phyloP scores from a whole-genome alignment of 2,329 filamentous ascomycete genomes.

The Ustulina deusta region DNA sequence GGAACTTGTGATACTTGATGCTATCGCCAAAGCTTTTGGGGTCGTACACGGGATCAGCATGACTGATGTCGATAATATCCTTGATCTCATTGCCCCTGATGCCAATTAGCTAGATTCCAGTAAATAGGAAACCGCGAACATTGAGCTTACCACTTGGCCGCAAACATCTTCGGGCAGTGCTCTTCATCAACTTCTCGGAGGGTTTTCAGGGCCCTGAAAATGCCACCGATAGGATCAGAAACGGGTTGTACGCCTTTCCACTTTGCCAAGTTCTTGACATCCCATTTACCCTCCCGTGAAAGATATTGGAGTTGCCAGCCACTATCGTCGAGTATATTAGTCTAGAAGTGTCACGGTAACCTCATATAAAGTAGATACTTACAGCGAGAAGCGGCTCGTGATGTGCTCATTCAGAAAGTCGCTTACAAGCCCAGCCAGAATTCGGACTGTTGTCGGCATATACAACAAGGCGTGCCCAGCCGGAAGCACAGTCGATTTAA shows the following conservation, averaged over 20 bases:
- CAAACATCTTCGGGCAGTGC: conserved; percentile 82
- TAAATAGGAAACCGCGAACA: background rate
- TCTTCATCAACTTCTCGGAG: conserved; percentile 87
- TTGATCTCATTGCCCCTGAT: conserved; percentile 75
- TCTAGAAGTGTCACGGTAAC: background rate
- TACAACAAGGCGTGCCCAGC: conserved; percentile 88
- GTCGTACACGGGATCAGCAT: conserved; percentile 91
- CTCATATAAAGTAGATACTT: conserved; percentile 29
- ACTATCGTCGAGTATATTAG: conserved; percentile 37
- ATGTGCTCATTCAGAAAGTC: conserved; percentile 82
- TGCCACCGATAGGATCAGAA: conserved; percentile 78
- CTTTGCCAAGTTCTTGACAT: conserved; percentile 94
- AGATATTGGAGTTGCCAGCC: conserved; percentile 94
- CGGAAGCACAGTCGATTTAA: conserved; percentile 79
- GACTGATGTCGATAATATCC: conserved; percentile 89
- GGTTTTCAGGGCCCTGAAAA: conserved; percentile 94
- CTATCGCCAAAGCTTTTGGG: conserved; percentile 76
- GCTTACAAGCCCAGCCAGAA: conserved; percentile 82
- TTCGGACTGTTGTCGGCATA: conserved; percentile 78
- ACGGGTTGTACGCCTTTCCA: conserved; percentile 86
- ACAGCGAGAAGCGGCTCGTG: conserved; percentile 79
- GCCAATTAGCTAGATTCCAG: conserved; percentile 53
- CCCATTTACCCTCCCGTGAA: conserved; percentile 93
- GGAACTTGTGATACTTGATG: conserved; percentile 85
- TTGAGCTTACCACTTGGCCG: conserved; percentile 46